A percentile compares a stretch with the other conserved stretches of the same genome.
These are phyloP conservation scores for Pulveroboletus sp. DNA, from an alignment of 768 basidiomycete genomes.

Conservation along the genomic window DNA sequence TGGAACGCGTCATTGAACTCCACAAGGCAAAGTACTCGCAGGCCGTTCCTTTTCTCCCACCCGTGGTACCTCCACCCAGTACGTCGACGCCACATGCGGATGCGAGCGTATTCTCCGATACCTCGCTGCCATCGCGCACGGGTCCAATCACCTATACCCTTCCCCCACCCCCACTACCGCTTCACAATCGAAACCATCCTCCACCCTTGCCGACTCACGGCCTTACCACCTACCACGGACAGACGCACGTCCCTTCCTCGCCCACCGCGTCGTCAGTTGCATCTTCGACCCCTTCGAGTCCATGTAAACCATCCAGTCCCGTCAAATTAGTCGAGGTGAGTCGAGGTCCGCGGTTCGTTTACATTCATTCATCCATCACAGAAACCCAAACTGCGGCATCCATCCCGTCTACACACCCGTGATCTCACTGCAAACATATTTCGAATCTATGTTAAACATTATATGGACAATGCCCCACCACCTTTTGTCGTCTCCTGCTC, in stretches of 20 bases:
- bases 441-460: conserved; percentile 73
- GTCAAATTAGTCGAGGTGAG: conserved; percentile 13
- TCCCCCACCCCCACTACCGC: conserved; percentile 11
- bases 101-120: conserved; percentile 10
- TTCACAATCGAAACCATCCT: conserved; percentile 8
- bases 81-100: conserved; percentile 1
- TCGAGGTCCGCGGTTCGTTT: not conserved
- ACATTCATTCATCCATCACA: not conserved
- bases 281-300: conserved; percentile 30
- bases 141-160: conserved; percentile 6
- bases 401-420: conserved; percentile 58
- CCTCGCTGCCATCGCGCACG: conserved; percentile 2
- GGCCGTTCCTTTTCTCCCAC: conserved; percentile 45
- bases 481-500: not conserved
- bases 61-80: conserved; percentile 5
- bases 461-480: conserved; percentile 56
- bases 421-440: conserved; percentile 72
- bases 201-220: not conserved
- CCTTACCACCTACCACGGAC: not conserved
- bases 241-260: conserved; percentile 16
- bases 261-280: conserved; percentile 21
- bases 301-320: conserved; percentile 26
- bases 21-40: conserved; percentile 51
- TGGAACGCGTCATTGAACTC: conserved; percentile 46
- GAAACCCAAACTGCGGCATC: conserved; percentile 61